Evolutionary conservation across 208 protist species (phyloP).

Genomic region (Wallacemonas sp.): DNA sequence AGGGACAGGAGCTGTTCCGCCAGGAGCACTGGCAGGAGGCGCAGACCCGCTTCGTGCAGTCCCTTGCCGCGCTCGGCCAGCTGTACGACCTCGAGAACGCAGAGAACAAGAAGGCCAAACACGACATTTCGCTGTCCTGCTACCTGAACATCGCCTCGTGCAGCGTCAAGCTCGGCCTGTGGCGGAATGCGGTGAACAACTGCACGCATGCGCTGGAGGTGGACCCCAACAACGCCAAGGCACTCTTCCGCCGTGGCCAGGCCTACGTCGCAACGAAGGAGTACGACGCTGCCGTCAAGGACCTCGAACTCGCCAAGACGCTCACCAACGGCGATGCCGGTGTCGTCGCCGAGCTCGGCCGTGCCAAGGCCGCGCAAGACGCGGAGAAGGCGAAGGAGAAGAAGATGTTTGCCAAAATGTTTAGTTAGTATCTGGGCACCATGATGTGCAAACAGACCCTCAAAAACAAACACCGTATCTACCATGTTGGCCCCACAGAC

Average conservation of each 20-base stretch:
- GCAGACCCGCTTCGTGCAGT: conserved; percentile 75
- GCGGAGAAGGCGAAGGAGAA: conserved; percentile 53
- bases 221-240: conserved; percentile 54
- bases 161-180: conserved; percentile 64
- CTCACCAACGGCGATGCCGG: conserved; percentile 43
- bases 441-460: no score
- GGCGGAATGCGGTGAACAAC: conserved; percentile 71
- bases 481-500: no score
- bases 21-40: conserved; percentile 70
- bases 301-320: conserved; percentile 41
- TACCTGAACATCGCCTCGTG: conserved; percentile 83
- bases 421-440: no score
- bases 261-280: conserved; percentile 51
- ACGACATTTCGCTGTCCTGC: conserved; percentile 70
- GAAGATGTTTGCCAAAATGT: conserved; percentile 79
- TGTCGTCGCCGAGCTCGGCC: conserved; percentile 47
- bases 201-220: conserved; percentile 59
- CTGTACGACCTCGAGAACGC: conserved; percentile 64
- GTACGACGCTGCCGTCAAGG: conserved; percentile 30
- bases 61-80: conserved; percentile 57
- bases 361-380: conserved; percentile 31
- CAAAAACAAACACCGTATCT: no score
- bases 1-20: conserved; percentile 72
- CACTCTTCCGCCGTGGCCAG: conserved; percentile 70
- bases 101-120: conserved; percentile 50